These are phyloP conservation scores for Mollisiaceae sp. DNA, from an alignment of 2,329 filamentous ascomycete genomes.

Conservation along the genomic window DNA sequence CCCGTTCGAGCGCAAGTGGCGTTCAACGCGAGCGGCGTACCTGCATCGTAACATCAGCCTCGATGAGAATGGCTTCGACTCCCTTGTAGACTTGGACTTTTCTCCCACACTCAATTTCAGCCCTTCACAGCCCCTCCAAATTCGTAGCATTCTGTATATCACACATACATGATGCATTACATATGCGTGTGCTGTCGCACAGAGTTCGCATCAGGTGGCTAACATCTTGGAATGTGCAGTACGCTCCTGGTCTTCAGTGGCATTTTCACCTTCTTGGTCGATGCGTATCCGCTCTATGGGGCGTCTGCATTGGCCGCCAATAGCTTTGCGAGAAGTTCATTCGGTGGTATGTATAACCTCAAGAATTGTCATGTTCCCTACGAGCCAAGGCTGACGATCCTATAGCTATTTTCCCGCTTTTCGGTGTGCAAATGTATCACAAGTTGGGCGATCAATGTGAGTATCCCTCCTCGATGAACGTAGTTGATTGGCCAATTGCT, in stretches of 20 bases:
- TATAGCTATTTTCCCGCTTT: conserved; percentile 74
- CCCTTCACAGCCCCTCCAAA: neutral
- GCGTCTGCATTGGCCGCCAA: conserved; percentile 84
- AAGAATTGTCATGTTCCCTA: conserved; percentile 6
- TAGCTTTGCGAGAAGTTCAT: conserved; percentile 76
- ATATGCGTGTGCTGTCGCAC: conserved; percentile 33
- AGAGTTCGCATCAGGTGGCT: conserved; percentile 31
- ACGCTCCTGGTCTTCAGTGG: conserved; percentile 81
- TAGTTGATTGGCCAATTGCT: conserved; percentile 2
- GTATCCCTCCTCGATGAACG: neutral
- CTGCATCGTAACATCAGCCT: conserved; percentile 28
- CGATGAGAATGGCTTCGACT: conserved; percentile 10
- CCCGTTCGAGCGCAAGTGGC: conserved; percentile 31
- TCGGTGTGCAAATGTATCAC: conserved; percentile 75
- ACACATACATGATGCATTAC: conserved; percentile 23
- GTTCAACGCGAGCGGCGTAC: conserved; percentile 26
- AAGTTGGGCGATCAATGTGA: conserved; percentile 67
- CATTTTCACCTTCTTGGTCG: conserved; percentile 83
- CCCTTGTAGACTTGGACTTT: neutral
- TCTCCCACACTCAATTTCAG: conserved; percentile 11
- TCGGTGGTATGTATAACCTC: conserved; percentile 55
- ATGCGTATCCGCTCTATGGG: conserved; percentile 77
- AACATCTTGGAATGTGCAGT: conserved; percentile 50
- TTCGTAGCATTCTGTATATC: conserved; percentile 8
- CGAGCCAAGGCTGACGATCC: conserved; percentile 30